Percentiles rank a stretch among this genome's conserved stretches.
Evolutionary conservation across 331 rosid species (phyloP).

Genomic region (Pyracantha coccinea): DNA sequence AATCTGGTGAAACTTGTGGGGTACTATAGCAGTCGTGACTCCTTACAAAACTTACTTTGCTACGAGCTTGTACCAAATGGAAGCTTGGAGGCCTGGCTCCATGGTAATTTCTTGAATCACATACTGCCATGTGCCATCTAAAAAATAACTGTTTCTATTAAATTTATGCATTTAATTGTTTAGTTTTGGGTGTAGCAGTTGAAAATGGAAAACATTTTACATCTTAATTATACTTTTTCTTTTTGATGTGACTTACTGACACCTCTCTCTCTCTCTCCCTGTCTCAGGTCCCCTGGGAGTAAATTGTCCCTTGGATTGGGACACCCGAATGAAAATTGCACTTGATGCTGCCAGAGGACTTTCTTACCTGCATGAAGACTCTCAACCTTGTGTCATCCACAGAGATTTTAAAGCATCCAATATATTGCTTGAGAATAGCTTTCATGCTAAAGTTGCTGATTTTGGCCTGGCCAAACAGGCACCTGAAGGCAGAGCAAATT

Average conservation of each 20-base stretch:
- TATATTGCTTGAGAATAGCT: conserved; percentile 69
- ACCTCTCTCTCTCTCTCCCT: conserved; percentile 6
- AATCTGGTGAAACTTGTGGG: conserved; percentile 89
- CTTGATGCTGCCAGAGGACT: conserved; percentile 94
- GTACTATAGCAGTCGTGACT: conserved; percentile 66
- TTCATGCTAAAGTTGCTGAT: conserved; percentile 83
- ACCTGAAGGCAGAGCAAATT: conserved; percentile 82
- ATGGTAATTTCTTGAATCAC: conserved; percentile 43
- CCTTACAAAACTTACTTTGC: conserved; percentile 83
- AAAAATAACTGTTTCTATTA: not conserved
- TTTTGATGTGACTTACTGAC: not conserved
- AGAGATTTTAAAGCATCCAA: conserved; percentile 85
- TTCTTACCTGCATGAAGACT: conserved; percentile 90
- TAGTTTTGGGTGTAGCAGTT: not conserved
- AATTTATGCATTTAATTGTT: not conserved
- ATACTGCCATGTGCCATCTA: not conserved
- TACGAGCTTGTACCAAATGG: conserved; percentile 93
- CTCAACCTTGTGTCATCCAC: conserved; percentile 93
- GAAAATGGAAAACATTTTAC: not conserved
- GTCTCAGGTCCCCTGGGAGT: conserved; percentile 67
- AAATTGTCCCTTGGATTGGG: conserved; percentile 94
- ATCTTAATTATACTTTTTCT: not conserved
- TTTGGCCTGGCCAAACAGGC: conserved; percentile 96
- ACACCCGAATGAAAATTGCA: conserved; percentile 90
- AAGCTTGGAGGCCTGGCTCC: conserved; percentile 96